Percentiles rank a stretch among this genome's conserved stretches.
These are phyloP conservation scores for Meyerozyma smithsonii DNA, from an alignment of 1,139 yeast genomes.

Conservation along the genomic window DNA sequence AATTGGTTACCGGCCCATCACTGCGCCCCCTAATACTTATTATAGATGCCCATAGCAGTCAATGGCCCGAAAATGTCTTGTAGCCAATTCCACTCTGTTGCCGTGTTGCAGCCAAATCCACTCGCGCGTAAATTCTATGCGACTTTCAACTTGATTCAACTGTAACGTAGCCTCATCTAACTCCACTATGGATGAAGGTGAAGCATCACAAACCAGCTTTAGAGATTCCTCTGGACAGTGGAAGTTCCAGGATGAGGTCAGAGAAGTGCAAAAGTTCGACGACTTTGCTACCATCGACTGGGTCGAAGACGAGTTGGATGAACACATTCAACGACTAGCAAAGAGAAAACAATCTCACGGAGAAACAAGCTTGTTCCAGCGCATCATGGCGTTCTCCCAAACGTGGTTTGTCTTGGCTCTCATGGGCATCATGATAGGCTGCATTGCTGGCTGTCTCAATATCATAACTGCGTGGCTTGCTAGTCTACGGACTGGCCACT, in stretches of 20 bases:
- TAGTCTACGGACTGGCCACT: constrained; percentile 73
- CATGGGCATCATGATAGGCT: constrained; percentile 74
- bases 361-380: constrained; percentile 18
- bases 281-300: constrained; percentile 76
- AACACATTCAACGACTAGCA: constrained; percentile 38
- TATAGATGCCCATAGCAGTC: too few species aligned
- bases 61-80: too few species aligned
- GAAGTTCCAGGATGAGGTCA: constrained; percentile 32
- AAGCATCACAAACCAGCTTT: constrained; percentile 6
- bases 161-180: neutral
- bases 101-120: neutral
- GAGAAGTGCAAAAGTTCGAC: constrained; percentile 44
- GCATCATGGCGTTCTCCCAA: constrained; percentile 46
- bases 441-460: constrained; percentile 76
- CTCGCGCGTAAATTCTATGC: neutral
- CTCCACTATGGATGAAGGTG: constrained; percentile 3
- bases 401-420: constrained; percentile 73
- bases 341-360: constrained; percentile 15
- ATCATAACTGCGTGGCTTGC: constrained; percentile 85
- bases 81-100: neutral
- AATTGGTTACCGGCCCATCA: neutral
- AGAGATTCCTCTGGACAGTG: constrained; percentile 35
- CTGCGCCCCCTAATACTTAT: neutral
- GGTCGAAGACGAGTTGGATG: constrained; percentile 70
- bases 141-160: neutral